Base-by-base conservation (phyloP, 2,329 filamentous ascomycete species). In the Balansia obtecta region DNA sequence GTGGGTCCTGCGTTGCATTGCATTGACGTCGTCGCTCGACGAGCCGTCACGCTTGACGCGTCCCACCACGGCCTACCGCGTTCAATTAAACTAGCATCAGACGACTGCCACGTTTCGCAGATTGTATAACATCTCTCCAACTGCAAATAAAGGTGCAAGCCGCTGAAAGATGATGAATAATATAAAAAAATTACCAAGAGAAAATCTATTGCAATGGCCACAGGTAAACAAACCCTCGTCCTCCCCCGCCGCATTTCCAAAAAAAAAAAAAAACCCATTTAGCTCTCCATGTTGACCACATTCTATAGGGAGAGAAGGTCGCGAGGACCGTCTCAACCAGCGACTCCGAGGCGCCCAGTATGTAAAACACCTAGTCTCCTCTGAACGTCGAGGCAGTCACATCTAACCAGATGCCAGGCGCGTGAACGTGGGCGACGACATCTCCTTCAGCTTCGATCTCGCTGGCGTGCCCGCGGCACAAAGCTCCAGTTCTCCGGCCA, bases 281-380 rank as follows among this genome's bases (percentile, higher is more conserved):
- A 27, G 18, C 16, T 12, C 18, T 49, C 13, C 41, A 15, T 12
- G 40, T 8, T 37, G 20, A 30, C 34, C 40, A 18, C 12, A 37
- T 37, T 11, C 5, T 9, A 27, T 27, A 65, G 65, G 63, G 54
- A 63, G 63, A 49, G 63, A 67, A 77, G 74, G 71, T 60, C 77
- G 80, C 57, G 76, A 79, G 57, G 78, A 81, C 61, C 77, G 79
- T 60, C 73, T 83, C 68, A 77, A 79, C 55, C 74, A 81, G 67
- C 79, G 80, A 61, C 75, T 84, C 61, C 79, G 80, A 54, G 80
- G 80, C 54, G 79, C 80, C 41, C 77, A 79, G 79, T 82, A 71
- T 56, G 75, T 63, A 12, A 30, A 2, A 13, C 10, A 32, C 2
- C 27, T 27, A 4, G 8, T 6, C 8, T 8, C 8, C 8, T 16